Base-by-base conservation (phyloP, 1,284 basidiomycete species). In the Meira nashicola region DNA sequence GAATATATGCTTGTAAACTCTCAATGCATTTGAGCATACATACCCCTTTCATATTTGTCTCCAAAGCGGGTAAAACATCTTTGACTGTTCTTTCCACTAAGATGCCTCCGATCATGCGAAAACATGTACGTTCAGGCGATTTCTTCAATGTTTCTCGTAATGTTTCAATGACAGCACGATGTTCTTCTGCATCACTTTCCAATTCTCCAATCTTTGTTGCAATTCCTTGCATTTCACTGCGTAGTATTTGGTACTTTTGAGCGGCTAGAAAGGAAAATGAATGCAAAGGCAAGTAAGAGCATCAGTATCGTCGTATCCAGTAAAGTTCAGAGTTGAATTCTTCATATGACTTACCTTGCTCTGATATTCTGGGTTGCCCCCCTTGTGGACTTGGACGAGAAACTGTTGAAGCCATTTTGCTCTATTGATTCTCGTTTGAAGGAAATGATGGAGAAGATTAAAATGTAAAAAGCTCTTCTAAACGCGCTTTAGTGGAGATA, bases 11-110 rank as follows among this genome's bases (percentile, higher is more conserved):
- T n/a, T 14, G 33, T 0, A n/a, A 10, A 53, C 12, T 47, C 41
- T 41, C 1, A 1, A 37, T 17, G 23, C 23, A 39, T n/a, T n/a
- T n/a, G n/a, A n/a, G 9, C 17, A 10, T 2, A 72, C 75, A 58
- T 62, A 77, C 75, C 43, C 74, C 72, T 39, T 68, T 65, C 21
- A 71, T 58, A 46, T 73, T 78, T 25, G 67, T 67, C 59, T 78
- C 67, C 10, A 78, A 65, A 14, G 89, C 87, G 43, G 94, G 94
- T 38, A 92, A 86, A 38, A 98, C 92, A 71, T 98, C 95, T 76
- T 89, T 87, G 48, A 98, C 95, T 0, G 92, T 97, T 50, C 93
- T 85, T 79, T 98, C 92, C 25, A 97, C 93, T 9, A 99, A 84
- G 1, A 96, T 88, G 33, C 94, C 95, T 11, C 95, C 95, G 63